phyloP scores from a whole-genome alignment of 257 asterid species.

The Buddleja alternifolia region DNA sequence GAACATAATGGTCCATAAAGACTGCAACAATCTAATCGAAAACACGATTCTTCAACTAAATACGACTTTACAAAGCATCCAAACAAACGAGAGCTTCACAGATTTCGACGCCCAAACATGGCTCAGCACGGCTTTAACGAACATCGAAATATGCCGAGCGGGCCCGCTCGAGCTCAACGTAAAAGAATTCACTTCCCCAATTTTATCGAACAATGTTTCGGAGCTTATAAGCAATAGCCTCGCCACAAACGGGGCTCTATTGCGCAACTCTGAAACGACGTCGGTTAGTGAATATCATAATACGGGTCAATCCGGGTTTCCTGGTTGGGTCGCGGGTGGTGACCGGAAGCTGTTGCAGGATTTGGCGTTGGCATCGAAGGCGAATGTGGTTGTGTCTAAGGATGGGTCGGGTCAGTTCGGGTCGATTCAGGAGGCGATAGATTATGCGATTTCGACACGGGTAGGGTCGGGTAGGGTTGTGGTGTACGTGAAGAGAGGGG shows the following conservation, averaged over 20 bases:
- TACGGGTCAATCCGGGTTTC: constrained; percentile 32
- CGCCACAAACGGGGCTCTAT: constrained; percentile 49
- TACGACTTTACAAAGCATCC: constrained; percentile 39
- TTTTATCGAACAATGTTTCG: constrained; percentile 45
- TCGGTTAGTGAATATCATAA: not conserved
- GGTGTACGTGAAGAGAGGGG: constrained; percentile 72
- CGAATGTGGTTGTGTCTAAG: constrained; percentile 59
- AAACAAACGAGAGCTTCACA: constrained; percentile 24
- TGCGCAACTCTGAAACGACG: constrained; percentile 13
- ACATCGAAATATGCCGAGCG: constrained; percentile 53
- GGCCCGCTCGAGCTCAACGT: constrained; percentile 48
- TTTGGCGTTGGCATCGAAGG: constrained; percentile 31
- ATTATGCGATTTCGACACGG: constrained; percentile 48
- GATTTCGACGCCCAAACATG: constrained; percentile 69
- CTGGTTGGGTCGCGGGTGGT: constrained; percentile 43
- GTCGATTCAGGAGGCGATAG: constrained; percentile 70
- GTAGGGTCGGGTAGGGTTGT: constrained; percentile 51
- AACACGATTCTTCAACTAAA: constrained; percentile 55
- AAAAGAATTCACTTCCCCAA: constrained; percentile 41
- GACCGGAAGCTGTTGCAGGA: constrained; percentile 55
- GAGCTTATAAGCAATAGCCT: constrained; percentile 67
- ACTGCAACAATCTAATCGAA: constrained; percentile 56
- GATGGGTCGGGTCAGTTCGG: constrained; percentile 69
- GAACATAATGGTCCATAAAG: constrained; percentile 36
- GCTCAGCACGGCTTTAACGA: constrained; percentile 78